A percentile compares a stretch with the other conserved stretches of the same genome.
Evolutionary conservation across 192 early-diverging fungal species (phyloP).

Genomic region (Backusella mclennaniae): DNA sequence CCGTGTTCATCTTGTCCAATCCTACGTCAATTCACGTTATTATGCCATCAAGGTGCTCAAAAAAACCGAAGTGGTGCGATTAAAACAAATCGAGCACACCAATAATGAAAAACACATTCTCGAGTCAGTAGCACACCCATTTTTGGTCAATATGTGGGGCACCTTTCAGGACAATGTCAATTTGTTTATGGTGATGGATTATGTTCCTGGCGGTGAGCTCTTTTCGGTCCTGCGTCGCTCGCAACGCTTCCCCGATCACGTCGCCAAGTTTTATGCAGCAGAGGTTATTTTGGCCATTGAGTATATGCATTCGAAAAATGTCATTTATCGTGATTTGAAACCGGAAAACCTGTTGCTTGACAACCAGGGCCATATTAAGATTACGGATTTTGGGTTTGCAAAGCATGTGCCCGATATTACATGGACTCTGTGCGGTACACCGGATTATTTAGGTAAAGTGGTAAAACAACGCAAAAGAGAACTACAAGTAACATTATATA

Average conservation of each 20-base stretch:
- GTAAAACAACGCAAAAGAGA: neutral
- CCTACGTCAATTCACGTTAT: slow-evolving; percentile 75
- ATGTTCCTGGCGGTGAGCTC: slow-evolving; percentile 94
- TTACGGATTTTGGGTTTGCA: slow-evolving; percentile 87
- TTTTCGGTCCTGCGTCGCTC: slow-evolving; percentile 74
- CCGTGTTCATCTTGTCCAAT: slow-evolving; percentile 91
- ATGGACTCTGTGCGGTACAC: slow-evolving; percentile 86
- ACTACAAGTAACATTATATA: neutral
- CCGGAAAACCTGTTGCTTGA: slow-evolving; percentile 80
- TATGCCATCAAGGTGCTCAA: slow-evolving; percentile 98
- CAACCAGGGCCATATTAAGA: slow-evolving; percentile 77
- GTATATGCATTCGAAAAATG: slow-evolving; percentile 73
- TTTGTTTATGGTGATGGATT: slow-evolving; percentile 97
- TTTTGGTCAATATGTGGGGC: slow-evolving; percentile 85
- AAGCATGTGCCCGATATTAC: slow-evolving; percentile 82
- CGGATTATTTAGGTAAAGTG: slow-evolving; percentile 58
- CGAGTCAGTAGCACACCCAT: slow-evolving; percentile 84
- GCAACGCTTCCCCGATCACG: slow-evolving; percentile 71
- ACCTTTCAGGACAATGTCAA: slow-evolving; percentile 94
- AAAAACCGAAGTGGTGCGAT: slow-evolving; percentile 92
- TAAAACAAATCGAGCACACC: slow-evolving; percentile 98
- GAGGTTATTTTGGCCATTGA: slow-evolving; percentile 77
- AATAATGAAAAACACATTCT: slow-evolving; percentile 97
- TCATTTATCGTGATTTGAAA: slow-evolving; percentile 82
- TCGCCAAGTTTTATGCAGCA: slow-evolving; percentile 73